Conservation (phyloP, 805 yeast genomes). For the Suhomyces emberorum region DNA sequence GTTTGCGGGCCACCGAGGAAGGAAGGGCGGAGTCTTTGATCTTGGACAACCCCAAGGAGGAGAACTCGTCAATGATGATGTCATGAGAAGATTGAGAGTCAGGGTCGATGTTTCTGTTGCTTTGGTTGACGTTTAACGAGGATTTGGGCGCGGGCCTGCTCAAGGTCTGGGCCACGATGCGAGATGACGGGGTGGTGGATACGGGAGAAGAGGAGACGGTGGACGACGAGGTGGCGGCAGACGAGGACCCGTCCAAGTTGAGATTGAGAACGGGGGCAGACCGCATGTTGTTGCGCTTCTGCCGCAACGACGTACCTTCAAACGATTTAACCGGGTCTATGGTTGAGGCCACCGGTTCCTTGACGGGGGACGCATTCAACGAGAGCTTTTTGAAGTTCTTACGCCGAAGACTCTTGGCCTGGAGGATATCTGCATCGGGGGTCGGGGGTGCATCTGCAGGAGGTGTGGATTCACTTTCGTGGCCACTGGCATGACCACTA, state of each 20-base stretch:
- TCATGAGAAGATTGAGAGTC: constrained; percentile 20
- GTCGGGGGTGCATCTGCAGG: background rate
- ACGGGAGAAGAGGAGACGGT: background rate
- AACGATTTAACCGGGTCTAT: constrained; percentile 2
- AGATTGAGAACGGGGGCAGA: constrained; percentile 32
- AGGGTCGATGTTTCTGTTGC: constrained; percentile 22
- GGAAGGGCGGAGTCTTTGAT: constrained; percentile 3
- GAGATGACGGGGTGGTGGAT: background rate
- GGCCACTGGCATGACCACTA: background rate
- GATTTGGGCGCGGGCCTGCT: too few species aligned
- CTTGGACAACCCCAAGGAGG: constrained; percentile 15
- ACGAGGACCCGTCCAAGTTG: background rate
- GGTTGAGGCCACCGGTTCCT: constrained; percentile 7
- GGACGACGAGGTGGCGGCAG: background rate
- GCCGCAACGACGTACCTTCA: constrained; percentile 13
- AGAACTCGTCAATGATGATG: constrained; percentile 24
- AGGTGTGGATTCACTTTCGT: background rate
- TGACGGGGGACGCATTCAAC: constrained; percentile 14
- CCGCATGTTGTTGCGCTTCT: constrained; percentile 19
- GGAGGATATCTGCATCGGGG: constrained; percentile 22
- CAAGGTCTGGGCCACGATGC: constrained; percentile 3
- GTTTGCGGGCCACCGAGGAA: constrained; percentile 18
- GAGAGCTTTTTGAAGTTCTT: constrained; percentile 40
- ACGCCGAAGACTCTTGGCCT: constrained; percentile 35
- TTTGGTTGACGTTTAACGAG: constrained; percentile 11